These are phyloP conservation scores for Arabidopsis lyrata DNA, from an alignment of 441 rosid species.

Conservation along the genomic window DNA sequence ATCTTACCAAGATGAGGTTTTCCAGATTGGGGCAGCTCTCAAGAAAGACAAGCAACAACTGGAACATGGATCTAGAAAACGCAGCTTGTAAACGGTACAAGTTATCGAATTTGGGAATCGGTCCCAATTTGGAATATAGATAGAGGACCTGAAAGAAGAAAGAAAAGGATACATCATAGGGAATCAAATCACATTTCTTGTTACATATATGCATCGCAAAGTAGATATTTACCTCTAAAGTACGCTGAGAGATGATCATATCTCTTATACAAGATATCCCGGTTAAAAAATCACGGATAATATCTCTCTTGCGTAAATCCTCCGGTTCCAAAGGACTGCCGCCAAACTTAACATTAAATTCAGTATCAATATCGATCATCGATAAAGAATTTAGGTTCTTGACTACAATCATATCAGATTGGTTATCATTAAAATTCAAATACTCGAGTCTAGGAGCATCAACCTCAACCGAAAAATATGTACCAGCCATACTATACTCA, in stretches of 20 bases:
- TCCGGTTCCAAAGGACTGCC: neutral
- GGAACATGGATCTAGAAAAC: neutral
- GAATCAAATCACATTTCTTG: neutral
- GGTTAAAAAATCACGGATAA: neutral
- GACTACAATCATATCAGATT: neutral
- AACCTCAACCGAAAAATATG: neutral
- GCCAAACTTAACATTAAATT: neutral
- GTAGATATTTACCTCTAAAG: neutral
- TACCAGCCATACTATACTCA: neutral
- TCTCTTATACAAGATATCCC: neutral
- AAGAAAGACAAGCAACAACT: neutral
- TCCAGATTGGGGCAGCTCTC: neutral
- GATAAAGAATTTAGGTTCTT: neutral
- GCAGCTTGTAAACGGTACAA: neutral
- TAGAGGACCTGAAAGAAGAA: neutral
- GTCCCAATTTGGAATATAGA: neutral
- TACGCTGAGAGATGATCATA: neutral
- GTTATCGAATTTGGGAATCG: neutral
- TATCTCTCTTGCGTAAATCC: neutral
- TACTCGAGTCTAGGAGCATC: neutral
- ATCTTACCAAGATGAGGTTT: neutral
- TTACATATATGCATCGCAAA: neutral
- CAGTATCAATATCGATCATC: neutral
- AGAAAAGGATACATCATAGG: neutral
- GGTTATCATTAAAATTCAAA: neutral